Conservation (phyloP, 768 basidiomycete genomes). For the Calvatia gigantea region DNA sequence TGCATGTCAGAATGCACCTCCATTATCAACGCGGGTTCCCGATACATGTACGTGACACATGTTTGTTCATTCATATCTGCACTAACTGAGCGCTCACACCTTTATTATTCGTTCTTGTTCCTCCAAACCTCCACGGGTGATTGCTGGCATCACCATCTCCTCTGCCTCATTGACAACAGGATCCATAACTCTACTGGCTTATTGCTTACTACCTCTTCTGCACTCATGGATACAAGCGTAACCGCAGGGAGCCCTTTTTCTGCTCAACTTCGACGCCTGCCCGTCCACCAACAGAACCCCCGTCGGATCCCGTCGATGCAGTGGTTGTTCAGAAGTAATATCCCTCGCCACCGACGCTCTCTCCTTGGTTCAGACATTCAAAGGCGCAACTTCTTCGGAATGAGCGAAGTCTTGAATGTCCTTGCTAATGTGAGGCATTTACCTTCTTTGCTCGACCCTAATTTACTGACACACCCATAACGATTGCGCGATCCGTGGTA, state of each 20-base stretch:
- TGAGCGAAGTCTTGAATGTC: slow-evolving; percentile 76
- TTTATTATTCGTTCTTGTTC: slow-evolving; percentile 10
- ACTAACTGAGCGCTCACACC: slow-evolving; percentile 7
- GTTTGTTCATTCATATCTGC: slow-evolving; percentile 16
- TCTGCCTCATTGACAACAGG: slow-evolving; percentile 9
- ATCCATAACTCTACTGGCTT: slow-evolving; percentile 4
- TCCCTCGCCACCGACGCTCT: slow-evolving; percentile 62
- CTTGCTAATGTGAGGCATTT: slow-evolving; percentile 59
- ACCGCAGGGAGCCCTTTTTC: slow-evolving; percentile 10
- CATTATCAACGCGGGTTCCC: background rate
- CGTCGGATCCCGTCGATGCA: slow-evolving; percentile 42
- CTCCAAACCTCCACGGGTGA: background rate
- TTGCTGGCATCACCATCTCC: background rate
- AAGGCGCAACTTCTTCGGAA: slow-evolving; percentile 73
- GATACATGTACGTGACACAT: slow-evolving; percentile 12
- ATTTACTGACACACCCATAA: background rate
- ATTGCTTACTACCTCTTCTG: background rate
- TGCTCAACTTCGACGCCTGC: slow-evolving; percentile 11
- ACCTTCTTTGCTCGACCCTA: background rate
- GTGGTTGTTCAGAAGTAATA: slow-evolving; percentile 75
- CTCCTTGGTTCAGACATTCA: slow-evolving; percentile 57
- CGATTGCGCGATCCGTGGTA: slow-evolving; percentile 24
- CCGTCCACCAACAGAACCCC: slow-evolving; percentile 19
- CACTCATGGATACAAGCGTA: slow-evolving; percentile 13
- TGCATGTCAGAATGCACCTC: slow-evolving; percentile 10